Percentiles rank a stretch among this genome's conserved stretches.
Evolutionary conservation across 306 rosid species (phyloP).

Genomic region (Vigna nakashimae): DNA sequence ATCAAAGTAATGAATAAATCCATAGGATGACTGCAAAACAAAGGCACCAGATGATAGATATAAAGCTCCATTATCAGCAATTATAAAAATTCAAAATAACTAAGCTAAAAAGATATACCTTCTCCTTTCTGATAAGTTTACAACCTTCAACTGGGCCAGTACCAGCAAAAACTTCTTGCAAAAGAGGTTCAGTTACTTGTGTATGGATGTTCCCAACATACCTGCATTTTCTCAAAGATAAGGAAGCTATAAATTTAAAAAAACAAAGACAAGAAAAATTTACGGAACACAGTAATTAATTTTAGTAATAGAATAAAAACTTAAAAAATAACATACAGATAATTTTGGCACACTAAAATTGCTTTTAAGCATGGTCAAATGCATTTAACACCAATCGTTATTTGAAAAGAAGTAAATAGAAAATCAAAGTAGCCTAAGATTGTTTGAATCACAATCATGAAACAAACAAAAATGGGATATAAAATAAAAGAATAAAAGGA

Average conservation of each 20-base stretch:
- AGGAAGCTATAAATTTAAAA: conserved; percentile 54
- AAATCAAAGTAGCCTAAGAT: conserved; percentile 30
- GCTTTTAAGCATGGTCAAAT: neutral
- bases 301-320: neutral
- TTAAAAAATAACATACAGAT: conserved; percentile 25
- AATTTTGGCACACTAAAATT: conserved; percentile 14
- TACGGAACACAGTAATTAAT: conserved; percentile 42
- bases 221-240: conserved; percentile 72
- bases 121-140: conserved; percentile 94
- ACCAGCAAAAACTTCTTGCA: conserved; percentile 96
- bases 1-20: conserved; percentile 94
- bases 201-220: conserved; percentile 95
- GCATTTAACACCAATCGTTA: neutral
- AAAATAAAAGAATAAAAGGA: conserved; percentile 27
- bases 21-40: conserved; percentile 92
- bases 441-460: conserved; percentile 39
- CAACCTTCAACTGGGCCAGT: conserved; percentile 95
- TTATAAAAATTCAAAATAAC: conserved; percentile 17
- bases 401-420: conserved; percentile 1
- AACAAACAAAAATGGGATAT: conserved; percentile 18
- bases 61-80: conserved; percentile 7
- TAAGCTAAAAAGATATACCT: conserved; percentile 53
- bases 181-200: conserved; percentile 95
- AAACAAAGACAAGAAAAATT: conserved; percentile 52
- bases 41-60: conserved; percentile 30